Evolutionary conservation across 805 yeast species (phyloP), one percentile per base, ranked within the genome.

Genomic region (Myxozyma neotropica): DNA sequence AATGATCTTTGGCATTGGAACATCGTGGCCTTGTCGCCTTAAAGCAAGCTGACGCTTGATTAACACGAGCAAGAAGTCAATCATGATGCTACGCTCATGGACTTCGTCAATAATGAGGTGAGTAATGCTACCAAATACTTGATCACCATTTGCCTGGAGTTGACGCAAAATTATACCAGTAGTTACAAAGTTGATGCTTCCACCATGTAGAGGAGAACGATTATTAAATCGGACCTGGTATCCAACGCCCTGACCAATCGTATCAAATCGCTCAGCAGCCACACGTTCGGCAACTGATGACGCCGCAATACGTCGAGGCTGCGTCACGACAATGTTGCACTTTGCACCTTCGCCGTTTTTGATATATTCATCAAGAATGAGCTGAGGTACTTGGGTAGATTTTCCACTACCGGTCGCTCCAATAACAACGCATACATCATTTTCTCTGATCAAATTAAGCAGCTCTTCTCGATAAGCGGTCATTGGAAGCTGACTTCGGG

Each of bases 71-170:
- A 89, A 70, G 3, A 89, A 81, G 72, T 89, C 96, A 0, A 94
- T 87, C 68, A 83, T 86, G 31, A 89, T 73, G 0, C 93, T 81
- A 57, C 96, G 75, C 73, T 89, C 96, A 71, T 89, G 96, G 0
- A 96, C 96, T 75, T 89, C 96, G 75, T 89, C 96, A 80, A 89
- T 85, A 19, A 89, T 82, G 6, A 89, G 79, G 49, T 67, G 69
- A n/a, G 67, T 44, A n/a, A 64, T 42, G 1, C 45, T 45, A 13
- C 43, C 38, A n/a, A 67, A 54, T 15, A 38, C 59, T 7, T 39
- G 24, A 13, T 47, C 64, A 13, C 39, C 19, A 33, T 38, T 50
- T 3, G 31, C 56, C 48, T 64, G 65, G 21, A 67, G 46, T 36
- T 58, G 54, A 54, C 95, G 75, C n/a, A 89, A 74, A 21, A 89